Percentiles rank a stretch among this genome's conserved stretches.
Conservation (phyloP, 129 eudicot genomes). For the Flaveria trinervia region DNA sequence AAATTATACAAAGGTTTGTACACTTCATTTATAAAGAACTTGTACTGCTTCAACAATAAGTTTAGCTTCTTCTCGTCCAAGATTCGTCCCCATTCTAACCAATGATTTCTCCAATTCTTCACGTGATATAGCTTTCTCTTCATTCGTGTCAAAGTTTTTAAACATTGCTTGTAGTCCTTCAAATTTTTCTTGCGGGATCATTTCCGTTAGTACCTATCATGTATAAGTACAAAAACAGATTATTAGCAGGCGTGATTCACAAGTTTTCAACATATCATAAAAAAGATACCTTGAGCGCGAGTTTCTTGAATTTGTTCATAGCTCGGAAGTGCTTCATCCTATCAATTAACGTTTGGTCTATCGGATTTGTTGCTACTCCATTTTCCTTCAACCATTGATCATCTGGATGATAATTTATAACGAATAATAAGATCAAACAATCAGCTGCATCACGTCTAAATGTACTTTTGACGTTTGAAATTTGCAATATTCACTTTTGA, state of each 20-base stretch:
- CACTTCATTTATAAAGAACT: not conserved
- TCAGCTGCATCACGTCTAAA: not conserved
- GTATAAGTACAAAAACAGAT: conserved; percentile 7
- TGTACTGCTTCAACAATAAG: conserved; percentile 80
- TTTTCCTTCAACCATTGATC: conserved; percentile 78
- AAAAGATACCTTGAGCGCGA: conserved; percentile 61
- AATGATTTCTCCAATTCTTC: conserved; percentile 68
- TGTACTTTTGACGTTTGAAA: not conserved
- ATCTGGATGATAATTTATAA: conserved; percentile 36
- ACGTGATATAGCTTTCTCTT: conserved; percentile 60
- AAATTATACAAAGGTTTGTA: not conserved
- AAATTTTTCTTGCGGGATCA: conserved; percentile 61
- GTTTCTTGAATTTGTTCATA: conserved; percentile 77
- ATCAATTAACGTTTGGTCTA: conserved; percentile 53
- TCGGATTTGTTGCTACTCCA: conserved; percentile 77
- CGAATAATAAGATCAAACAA: not conserved
- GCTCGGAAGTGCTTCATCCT: conserved; percentile 84
- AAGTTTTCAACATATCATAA: not conserved
- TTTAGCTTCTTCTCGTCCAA: conserved; percentile 56
- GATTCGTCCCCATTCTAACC: conserved; percentile 69
- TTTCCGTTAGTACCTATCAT: conserved; percentile 66
- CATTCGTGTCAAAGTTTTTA: conserved; percentile 62
- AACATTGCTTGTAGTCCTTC: conserved; percentile 77
- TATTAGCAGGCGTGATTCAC: not conserved
- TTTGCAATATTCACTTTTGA: not conserved